Percentiles rank a stretch among this genome's conserved stretches.
Conservation (phyloP, 169 alveolate species). For the Amoebophrya sp. region DNA sequence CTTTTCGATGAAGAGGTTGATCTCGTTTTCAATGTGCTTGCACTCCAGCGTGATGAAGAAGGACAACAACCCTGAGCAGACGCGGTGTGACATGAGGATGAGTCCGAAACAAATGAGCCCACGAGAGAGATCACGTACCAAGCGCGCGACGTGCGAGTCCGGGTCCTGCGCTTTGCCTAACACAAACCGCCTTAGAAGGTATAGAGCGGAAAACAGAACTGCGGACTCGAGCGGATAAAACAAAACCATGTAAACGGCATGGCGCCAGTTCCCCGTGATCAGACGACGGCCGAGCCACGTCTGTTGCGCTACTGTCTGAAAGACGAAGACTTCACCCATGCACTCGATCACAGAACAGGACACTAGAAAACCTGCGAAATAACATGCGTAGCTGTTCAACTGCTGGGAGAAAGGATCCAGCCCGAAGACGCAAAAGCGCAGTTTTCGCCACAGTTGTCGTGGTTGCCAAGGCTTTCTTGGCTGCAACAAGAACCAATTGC, state of each 20-base stretch:
- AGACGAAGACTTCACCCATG: neutral
- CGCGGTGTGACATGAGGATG: slow-evolving; percentile 10
- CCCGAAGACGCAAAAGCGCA: slow-evolving; percentile 12
- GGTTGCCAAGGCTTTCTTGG: neutral
- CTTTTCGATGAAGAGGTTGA: neutral
- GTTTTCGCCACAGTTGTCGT: neutral
- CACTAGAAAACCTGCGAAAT: neutral
- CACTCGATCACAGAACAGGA: neutral
- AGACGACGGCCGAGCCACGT: neutral
- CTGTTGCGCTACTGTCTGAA: neutral
- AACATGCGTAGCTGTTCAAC: neutral
- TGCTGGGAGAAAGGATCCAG: slow-evolving; percentile 3
- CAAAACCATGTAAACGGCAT: neutral
- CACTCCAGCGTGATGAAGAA: slow-evolving; percentile 19
- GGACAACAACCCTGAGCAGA: neutral
- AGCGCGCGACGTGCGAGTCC: neutral
- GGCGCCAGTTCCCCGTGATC: neutral
- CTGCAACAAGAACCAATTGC: neutral
- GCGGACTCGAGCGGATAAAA: neutral
- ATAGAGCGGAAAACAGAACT: neutral
- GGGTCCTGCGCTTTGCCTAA: neutral
- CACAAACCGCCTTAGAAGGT: neutral
- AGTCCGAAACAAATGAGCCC: neutral
- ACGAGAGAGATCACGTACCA: neutral
- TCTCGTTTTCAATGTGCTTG: slow-evolving; percentile 20